A percentile compares a stretch with the other conserved stretches of the same genome.
These are phyloP conservation scores for Elongisporangium undulatum DNA, from an alignment of 352 stramenopile genomes.

Conservation along the genomic window DNA sequence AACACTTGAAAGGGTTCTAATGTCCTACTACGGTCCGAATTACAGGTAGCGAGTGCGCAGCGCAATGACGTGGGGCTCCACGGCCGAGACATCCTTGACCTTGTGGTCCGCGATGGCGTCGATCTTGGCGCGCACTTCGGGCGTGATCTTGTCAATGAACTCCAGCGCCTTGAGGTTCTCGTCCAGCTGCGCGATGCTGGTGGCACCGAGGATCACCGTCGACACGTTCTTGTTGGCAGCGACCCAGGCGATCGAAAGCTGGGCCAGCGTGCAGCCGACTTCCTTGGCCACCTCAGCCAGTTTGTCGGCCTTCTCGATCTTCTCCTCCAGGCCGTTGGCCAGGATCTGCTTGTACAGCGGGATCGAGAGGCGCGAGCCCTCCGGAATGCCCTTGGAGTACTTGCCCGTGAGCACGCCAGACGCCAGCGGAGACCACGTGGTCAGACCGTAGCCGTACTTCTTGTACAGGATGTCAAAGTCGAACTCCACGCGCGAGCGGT, in stretches of 20 bases:
- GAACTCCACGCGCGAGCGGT: constrained; percentile 61
- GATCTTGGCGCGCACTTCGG: constrained; percentile 49
- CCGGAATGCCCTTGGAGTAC: constrained; percentile 56
- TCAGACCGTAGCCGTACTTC: constrained; percentile 63
- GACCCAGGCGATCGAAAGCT: constrained; percentile 51
- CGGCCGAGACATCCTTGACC: constrained; percentile 17
- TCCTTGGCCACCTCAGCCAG: constrained; percentile 34
- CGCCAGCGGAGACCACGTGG: constrained; percentile 62
- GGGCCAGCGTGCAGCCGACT: constrained; percentile 36
- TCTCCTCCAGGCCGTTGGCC: constrained; percentile 35
- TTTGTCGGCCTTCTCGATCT: constrained; percentile 28
- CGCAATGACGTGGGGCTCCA: constrained; percentile 16
- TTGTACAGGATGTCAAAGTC: constrained; percentile 56
- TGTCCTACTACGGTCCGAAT: background rate
- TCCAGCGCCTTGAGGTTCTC: constrained; percentile 43
- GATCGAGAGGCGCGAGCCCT: constrained; percentile 44
- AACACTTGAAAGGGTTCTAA: too few species aligned
- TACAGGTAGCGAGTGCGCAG: constrained; percentile 21
- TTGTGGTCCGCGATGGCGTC: constrained; percentile 41
- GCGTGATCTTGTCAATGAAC: constrained; percentile 41
- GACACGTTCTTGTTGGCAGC: constrained; percentile 54
- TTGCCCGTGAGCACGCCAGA: constrained; percentile 68
- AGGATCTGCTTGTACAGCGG: constrained; percentile 29
- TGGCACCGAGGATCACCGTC: constrained; percentile 44
- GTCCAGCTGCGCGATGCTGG: constrained; percentile 42